Conservation (phyloP, 2,329 filamentous ascomycete genomes). For the Aspergillus sojae region DNA sequence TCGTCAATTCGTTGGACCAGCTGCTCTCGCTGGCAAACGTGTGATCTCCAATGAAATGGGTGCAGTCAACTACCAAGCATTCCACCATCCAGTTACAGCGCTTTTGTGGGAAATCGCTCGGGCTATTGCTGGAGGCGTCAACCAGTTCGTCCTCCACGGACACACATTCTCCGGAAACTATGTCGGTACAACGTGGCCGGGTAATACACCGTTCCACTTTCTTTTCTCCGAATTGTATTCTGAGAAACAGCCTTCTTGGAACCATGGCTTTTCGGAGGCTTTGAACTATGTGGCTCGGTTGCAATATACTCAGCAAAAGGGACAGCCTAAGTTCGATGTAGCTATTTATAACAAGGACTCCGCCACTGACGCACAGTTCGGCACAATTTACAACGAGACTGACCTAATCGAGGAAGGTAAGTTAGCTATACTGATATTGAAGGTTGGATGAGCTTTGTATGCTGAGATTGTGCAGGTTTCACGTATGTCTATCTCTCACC, state of each 20-base stretch:
- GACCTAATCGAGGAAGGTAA: slow-evolving; percentile 19
- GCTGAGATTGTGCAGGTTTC: slow-evolving; percentile 29
- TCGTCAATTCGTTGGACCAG: slow-evolving; percentile 43
- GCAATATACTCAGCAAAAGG: slow-evolving; percentile 27
- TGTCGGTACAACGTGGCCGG: slow-evolving; percentile 52
- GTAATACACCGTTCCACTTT: slow-evolving; percentile 49
- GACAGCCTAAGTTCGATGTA: slow-evolving; percentile 46
- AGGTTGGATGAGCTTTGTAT: not conserved
- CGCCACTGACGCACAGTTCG: slow-evolving; percentile 15
- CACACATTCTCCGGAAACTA: slow-evolving; percentile 47
- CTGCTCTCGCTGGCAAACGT: slow-evolving; percentile 39
- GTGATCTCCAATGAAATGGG: slow-evolving; percentile 46
- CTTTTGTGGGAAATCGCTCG: slow-evolving; percentile 42
- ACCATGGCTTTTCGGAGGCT: slow-evolving; percentile 20
- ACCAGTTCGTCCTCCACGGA: slow-evolving; percentile 51
- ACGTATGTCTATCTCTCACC: slow-evolving; percentile 51
- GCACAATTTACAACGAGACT: slow-evolving; percentile 15
- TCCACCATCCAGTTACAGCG: slow-evolving; percentile 28
- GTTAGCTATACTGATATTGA: not conserved
- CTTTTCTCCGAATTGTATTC: slow-evolving; percentile 39
- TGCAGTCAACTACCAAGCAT: slow-evolving; percentile 28
- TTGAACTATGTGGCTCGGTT: slow-evolving; percentile 20
- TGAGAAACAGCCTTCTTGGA: slow-evolving; percentile 22
- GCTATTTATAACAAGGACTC: slow-evolving; percentile 42
- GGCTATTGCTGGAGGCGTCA: slow-evolving; percentile 46